Percentiles rank a stretch among this genome's conserved stretches.
phyloP scores from a whole-genome alignment of 495 filamentous ascomycete genomes.

The Penicillium alfredii region DNA sequence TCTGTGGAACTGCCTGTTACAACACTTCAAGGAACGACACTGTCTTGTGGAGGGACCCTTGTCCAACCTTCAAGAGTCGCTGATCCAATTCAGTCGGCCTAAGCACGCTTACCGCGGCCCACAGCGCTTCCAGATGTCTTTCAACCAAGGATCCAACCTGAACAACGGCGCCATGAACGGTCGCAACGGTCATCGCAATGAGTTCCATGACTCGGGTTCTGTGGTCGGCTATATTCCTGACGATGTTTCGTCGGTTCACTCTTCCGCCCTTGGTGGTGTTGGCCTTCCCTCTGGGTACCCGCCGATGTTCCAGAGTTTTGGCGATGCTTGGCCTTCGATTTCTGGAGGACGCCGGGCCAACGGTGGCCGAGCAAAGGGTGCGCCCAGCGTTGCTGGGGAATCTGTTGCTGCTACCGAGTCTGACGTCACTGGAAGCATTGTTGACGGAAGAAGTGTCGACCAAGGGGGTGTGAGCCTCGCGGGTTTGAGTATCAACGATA shows the following conservation, averaged over 20 bases:
- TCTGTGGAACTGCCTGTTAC: slow-evolving; percentile 90
- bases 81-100: slow-evolving; percentile 91
- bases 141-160: slow-evolving; percentile 58
- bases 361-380: slow-evolving; percentile 55
- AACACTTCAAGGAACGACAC: slow-evolving; percentile 96
- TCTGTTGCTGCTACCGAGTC: slow-evolving; percentile 85
- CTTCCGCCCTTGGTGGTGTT: slow-evolving; percentile 80
- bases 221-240: slow-evolving; percentile 93
- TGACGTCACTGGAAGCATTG: slow-evolving; percentile 64
- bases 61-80: slow-evolving; percentile 87
- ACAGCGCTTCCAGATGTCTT: slow-evolving; percentile 81
- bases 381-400: slow-evolving; percentile 79
- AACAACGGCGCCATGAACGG: slow-evolving; percentile 45
- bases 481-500: slow-evolving; percentile 71
- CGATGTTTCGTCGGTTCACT: slow-evolving; percentile 93
- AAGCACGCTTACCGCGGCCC: slow-evolving; percentile 89
- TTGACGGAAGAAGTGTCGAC: slow-evolving; percentile 68
- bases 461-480: slow-evolving; percentile 81
- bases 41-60: slow-evolving; percentile 97
- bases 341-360: slow-evolving; percentile 56
- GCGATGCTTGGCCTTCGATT: slow-evolving; percentile 82
- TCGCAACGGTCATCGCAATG: slow-evolving; percentile 52
- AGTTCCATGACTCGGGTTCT: slow-evolving; percentile 80
- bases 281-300: slow-evolving; percentile 78
- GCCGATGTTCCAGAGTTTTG: slow-evolving; percentile 91